These are phyloP conservation scores for Penicillium lagena DNA, from an alignment of 495 filamentous ascomycete species.

Conservation along the genomic window DNA sequence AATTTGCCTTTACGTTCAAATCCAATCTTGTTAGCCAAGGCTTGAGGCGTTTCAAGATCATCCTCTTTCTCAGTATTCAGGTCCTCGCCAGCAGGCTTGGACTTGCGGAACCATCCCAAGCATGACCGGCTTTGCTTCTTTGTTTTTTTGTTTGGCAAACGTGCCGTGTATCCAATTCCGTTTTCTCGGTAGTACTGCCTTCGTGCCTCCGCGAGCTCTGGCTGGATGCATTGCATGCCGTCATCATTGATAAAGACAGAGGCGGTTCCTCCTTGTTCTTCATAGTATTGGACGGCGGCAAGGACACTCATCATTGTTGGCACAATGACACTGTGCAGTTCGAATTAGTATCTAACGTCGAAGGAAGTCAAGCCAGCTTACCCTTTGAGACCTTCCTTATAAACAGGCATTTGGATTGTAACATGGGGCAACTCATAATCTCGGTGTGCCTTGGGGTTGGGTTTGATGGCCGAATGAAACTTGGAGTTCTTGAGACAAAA, in stretches of 20 bases:
- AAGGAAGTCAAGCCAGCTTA: neutral
- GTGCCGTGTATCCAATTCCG: slow-evolving; percentile 56
- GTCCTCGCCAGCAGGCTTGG: slow-evolving; percentile 20
- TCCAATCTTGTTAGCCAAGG: slow-evolving; percentile 2
- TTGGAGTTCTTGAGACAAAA: slow-evolving; percentile 9
- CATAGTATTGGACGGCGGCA: slow-evolving; percentile 61
- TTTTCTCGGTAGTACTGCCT: slow-evolving; percentile 60
- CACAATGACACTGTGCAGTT: slow-evolving; percentile 40
- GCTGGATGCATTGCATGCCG: slow-evolving; percentile 37
- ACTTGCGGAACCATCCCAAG: slow-evolving; percentile 36
- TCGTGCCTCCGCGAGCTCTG: slow-evolving; percentile 48
- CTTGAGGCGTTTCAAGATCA: neutral
- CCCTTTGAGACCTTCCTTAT: slow-evolving; percentile 60
- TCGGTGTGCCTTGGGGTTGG: slow-evolving; percentile 3
- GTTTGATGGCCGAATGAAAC: slow-evolving; percentile 8
- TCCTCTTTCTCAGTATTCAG: neutral
- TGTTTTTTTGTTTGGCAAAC: slow-evolving; percentile 31
- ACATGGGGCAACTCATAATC: slow-evolving; percentile 11
- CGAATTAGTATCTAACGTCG: no score
- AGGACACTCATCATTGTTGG: slow-evolving; percentile 58
- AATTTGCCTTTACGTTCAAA: slow-evolving; percentile 61
- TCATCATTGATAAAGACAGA: slow-evolving; percentile 47
- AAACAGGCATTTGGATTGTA: slow-evolving; percentile 67
- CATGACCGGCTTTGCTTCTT: neutral
- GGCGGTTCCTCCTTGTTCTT: slow-evolving; percentile 47